Percentiles rank a stretch among this genome's conserved stretches.
phyloP scores from a whole-genome alignment of 2,329 filamentous ascomycete species.

The Phaeosphaeria sp. region DNA sequence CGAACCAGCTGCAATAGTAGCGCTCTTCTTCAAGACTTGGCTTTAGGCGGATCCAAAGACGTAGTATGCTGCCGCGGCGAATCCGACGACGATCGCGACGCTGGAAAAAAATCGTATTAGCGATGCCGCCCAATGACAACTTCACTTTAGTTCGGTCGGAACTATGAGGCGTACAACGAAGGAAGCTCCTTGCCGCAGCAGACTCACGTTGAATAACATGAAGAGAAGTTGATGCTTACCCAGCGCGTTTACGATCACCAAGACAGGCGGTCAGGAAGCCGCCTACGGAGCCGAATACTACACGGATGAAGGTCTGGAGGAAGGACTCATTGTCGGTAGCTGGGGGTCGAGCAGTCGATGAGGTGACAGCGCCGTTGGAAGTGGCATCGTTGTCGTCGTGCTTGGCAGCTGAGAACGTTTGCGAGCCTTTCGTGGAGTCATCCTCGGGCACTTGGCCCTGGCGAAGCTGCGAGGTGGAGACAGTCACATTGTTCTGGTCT shows the following conservation, averaged over 20 bases:
- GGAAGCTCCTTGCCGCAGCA: not conserved
- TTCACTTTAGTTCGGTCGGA: no score
- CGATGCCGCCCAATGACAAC: no score
- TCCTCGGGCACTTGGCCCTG: slow-evolving; percentile 16
- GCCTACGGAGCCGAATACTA: slow-evolving; percentile 16
- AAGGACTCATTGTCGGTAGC: slow-evolving; percentile 9
- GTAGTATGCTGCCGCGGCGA: slow-evolving; percentile 13
- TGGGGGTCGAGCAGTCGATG: not conserved
- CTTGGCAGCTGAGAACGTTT: not conserved
- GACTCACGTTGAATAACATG: not conserved
- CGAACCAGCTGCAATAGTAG: not conserved
- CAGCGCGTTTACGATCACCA: slow-evolving; percentile 28
- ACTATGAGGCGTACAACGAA: no score
- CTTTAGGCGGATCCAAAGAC: not conserved
- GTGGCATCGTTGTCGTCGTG: slow-evolving; percentile 2
- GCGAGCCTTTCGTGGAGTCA: slow-evolving; percentile 4
- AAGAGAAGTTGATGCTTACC: slow-evolving; percentile 25
- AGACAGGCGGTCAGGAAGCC: slow-evolving; percentile 23
- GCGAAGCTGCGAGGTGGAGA: slow-evolving; percentile 17
- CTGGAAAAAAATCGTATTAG: slow-evolving; percentile 9
- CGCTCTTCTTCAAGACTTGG: no score
- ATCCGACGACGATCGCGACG: slow-evolving; percentile 13
- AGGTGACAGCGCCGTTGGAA: not conserved
- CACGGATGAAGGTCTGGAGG: slow-evolving; percentile 13
- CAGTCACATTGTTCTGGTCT: slow-evolving; percentile 4